phyloP scores from a whole-genome alignment of 1,284 basidiomycete genomes.

The Leccinum solheimii region DNA sequence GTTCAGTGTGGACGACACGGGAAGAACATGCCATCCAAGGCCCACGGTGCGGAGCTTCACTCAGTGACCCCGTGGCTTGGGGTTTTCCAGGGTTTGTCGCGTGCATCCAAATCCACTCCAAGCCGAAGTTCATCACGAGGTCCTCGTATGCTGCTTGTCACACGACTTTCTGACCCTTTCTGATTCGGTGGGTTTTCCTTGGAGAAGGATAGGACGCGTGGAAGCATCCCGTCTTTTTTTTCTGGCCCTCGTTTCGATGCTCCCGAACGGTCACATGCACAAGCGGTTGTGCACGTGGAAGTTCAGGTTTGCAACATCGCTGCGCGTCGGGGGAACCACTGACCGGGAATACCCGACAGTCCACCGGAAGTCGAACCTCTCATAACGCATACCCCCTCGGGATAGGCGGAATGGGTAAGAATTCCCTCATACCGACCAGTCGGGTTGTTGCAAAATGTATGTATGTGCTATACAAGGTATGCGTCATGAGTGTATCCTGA shows the following conservation, averaged over 20 bases:
- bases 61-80: constrained; percentile 4
- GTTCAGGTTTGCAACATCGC: not conserved
- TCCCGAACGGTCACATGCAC: constrained; percentile 1
- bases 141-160: constrained; percentile 3
- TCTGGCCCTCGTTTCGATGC: constrained; percentile 4
- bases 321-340: not conserved
- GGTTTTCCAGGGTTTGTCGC: constrained; percentile 7
- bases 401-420: no score
- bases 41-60: not conserved
- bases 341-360: constrained; percentile 1
- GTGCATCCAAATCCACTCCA: not conserved
- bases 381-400: no score
- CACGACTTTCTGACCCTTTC: constrained; percentile 21
- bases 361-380: not conserved
- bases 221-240: not conserved
- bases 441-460: not conserved
- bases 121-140: constrained; percentile 1
- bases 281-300: constrained; percentile 5
- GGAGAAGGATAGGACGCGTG: not conserved
- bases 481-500: constrained; percentile 9
- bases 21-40: constrained; percentile 15
- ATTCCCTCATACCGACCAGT: no score
- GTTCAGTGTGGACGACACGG: constrained; percentile 15
- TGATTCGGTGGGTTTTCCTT: constrained; percentile 3
- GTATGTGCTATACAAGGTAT: no score